Evolutionary conservation across 139 green algal species (phyloP).

Genomic region (Tetraselmis striata): DNA sequence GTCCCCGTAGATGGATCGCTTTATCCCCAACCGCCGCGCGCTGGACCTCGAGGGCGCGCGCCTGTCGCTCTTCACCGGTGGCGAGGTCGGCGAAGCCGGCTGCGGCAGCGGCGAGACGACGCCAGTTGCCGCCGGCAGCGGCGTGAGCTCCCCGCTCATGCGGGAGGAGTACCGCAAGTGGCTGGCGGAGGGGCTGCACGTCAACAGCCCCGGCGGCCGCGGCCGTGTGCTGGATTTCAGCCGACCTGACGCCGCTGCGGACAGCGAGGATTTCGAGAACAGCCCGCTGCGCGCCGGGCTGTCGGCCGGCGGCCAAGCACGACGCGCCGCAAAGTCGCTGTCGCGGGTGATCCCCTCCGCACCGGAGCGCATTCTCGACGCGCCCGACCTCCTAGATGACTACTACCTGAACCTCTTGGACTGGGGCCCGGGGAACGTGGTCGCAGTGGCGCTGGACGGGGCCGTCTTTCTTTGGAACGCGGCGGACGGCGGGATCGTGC

Average conservation of each 20-base stretch:
- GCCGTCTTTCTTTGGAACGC: constrained; percentile 54
- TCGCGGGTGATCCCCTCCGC: constrained; percentile 25
- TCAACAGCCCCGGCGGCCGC: neutral
- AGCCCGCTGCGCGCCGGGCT: constrained; percentile 6
- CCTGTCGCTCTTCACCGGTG: constrained; percentile 26
- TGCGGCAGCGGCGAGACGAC: neutral
- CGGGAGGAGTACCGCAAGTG: constrained; percentile 9
- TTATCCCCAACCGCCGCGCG: constrained; percentile 43
- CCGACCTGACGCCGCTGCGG: neutral
- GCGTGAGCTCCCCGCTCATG: neutral
- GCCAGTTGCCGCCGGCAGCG: no score
- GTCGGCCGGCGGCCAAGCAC: constrained; percentile 13
- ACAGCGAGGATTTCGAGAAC: constrained; percentile 57
- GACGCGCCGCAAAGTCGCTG: neutral
- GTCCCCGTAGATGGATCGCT: constrained; percentile 29
- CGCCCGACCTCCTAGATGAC: constrained; percentile 54
- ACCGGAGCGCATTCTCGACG: constrained; percentile 52
- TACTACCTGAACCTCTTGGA: constrained; percentile 64
- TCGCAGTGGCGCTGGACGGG: neutral
- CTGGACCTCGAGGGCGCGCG: constrained; percentile 41
- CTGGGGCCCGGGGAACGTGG: constrained; percentile 37
- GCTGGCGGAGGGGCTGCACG: constrained; percentile 2
- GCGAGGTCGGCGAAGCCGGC: constrained; percentile 20
- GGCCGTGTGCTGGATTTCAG: neutral
- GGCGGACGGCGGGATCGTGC: constrained; percentile 33